phyloP scores from a whole-genome alignment of 768 basidiomycete species.

The Boletus eberwhitei region DNA sequence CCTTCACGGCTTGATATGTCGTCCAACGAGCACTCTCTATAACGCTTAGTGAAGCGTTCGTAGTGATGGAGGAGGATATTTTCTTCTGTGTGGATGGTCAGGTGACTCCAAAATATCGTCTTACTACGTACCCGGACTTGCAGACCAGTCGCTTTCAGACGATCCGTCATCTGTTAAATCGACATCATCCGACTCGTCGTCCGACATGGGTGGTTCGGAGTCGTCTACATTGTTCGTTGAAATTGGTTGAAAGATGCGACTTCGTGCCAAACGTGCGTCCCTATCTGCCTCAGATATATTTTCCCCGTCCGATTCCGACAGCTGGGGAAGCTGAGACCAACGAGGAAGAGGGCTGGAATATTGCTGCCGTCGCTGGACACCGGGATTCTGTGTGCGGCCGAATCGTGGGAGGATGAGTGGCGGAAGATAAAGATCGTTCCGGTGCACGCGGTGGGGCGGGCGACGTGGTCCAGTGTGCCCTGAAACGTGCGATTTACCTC shows the following conservation, averaged over 20 bases:
- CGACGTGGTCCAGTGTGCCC: constrained; percentile 2
- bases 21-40: constrained; percentile 34
- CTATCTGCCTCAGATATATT: constrained; percentile 62
- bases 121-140: constrained; percentile 32
- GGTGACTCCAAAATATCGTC: background rate
- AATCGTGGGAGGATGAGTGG: constrained; percentile 34
- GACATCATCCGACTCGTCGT: constrained; percentile 78
- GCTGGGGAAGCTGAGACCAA: constrained; percentile 25
- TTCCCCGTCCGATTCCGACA: constrained; percentile 66
- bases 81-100: constrained; percentile 21
- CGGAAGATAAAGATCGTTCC: constrained; percentile 51
- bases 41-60: constrained; percentile 47
- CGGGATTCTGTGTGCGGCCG: background rate
- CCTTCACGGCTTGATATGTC: constrained; percentile 44
- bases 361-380: constrained; percentile 6
- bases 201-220: constrained; percentile 52
- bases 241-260: constrained; percentile 45
- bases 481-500: background rate
- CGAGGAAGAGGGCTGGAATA: constrained; percentile 7
- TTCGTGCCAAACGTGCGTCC: constrained; percentile 71
- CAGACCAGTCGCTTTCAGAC: constrained; percentile 39
- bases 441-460: constrained; percentile 29
- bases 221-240: constrained; percentile 28
- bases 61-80: constrained; percentile 45
- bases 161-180: constrained; percentile 55